Percentiles rank a stretch among this genome's conserved stretches.
These are phyloP conservation scores for Venturia oleaginea DNA, from an alignment of 2,329 filamentous ascomycete genomes.

Conservation along the genomic window DNA sequence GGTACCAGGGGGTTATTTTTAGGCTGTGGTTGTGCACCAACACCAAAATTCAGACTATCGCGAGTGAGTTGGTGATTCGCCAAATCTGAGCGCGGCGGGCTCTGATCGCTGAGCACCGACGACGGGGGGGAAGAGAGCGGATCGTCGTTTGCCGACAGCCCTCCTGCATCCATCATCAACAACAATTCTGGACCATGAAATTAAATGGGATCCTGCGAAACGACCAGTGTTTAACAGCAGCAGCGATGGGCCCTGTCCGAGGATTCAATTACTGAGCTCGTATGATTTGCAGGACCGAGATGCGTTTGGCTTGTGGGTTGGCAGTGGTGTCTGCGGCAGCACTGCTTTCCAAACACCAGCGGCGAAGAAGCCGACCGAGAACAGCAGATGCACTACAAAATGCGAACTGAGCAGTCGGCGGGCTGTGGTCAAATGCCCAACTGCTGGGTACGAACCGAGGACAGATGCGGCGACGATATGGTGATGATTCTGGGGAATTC, in stretches of 20 bases:
- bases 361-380: background rate
- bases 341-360: background rate
- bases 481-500: background rate
- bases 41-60: slow-evolving; percentile 14
- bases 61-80: slow-evolving; percentile 7
- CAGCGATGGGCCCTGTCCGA: background rate
- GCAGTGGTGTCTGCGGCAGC: background rate
- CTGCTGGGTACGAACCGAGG: background rate
- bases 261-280: background rate
- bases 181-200: background rate
- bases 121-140: slow-evolving; percentile 9
- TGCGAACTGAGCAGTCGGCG: background rate
- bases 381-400: slow-evolving; percentile 1
- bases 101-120: slow-evolving; percentile 10
- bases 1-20: slow-evolving; percentile 15
- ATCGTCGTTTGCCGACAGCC: background rate
- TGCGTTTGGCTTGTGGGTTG: background rate
- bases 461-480: slow-evolving; percentile 12
- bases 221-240: background rate
- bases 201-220: background rate
- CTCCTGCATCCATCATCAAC: background rate
- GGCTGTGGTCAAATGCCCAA: background rate
- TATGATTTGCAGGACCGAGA: background rate
- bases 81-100: slow-evolving; percentile 9
- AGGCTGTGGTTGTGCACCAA: slow-evolving; percentile 17